Conservation (phyloP, 192 early-diverging fungal species). For the Podila epigama region DNA sequence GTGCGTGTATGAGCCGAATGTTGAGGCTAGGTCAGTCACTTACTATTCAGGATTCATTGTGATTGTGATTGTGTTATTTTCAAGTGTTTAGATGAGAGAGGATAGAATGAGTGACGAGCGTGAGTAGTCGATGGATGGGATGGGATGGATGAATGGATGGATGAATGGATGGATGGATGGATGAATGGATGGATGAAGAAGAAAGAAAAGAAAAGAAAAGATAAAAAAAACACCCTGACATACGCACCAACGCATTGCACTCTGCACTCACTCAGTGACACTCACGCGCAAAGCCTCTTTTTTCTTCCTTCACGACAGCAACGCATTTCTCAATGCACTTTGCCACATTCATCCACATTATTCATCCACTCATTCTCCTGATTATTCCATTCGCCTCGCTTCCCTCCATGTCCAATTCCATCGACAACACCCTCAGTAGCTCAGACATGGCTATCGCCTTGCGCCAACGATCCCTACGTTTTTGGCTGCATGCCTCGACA, state of each 20-base stretch:
- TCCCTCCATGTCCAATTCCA: no score
- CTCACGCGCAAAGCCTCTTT: neutral
- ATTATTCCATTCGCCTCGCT: no score
- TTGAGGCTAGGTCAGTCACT: constrained; percentile 6
- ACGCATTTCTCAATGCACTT: neutral
- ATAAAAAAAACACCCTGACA: neutral
- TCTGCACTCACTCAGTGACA: neutral
- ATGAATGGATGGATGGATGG: no score
- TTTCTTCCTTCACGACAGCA: neutral
- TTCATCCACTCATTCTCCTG: no score
- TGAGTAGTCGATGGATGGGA: neutral
- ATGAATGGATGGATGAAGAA: neutral
- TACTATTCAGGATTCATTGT: constrained; percentile 58
- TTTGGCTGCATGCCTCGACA: constrained; percentile 56
- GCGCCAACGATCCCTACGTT: constrained; percentile 51
- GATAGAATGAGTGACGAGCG: neutral
- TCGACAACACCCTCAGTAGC: neutral
- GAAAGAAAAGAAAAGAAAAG: neutral
- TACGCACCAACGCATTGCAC: no score
- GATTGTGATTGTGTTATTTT: neutral
- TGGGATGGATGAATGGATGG: neutral
- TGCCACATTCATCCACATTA: no score
- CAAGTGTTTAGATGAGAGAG: neutral
- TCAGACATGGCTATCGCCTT: constrained; percentile 31
- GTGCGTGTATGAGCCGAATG: neutral